A percentile compares a stretch with the other conserved stretches of the same genome.
Evolutionary conservation across 2,329 filamentous ascomycete genomes (phyloP).

Genomic region (Phialophora expanda): DNA sequence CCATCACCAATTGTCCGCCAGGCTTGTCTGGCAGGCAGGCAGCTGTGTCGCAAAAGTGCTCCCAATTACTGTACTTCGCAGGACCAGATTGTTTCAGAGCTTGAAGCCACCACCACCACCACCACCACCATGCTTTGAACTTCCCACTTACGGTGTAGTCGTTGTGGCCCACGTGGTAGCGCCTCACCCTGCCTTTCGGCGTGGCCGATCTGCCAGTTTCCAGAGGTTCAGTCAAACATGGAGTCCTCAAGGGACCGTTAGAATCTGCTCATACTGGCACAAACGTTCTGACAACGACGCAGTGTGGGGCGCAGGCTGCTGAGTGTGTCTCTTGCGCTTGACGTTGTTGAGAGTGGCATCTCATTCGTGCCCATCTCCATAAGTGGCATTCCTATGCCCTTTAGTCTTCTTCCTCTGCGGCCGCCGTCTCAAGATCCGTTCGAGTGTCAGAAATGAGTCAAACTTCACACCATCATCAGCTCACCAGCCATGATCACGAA

Average conservation of each 20-base stretch:
- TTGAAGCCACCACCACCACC: background rate
- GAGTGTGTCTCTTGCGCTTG: background rate
- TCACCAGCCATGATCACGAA: background rate
- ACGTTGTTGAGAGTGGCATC: background rate
- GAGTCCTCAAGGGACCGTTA: background rate
- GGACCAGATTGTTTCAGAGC: too few species aligned
- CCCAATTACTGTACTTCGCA: too few species aligned
- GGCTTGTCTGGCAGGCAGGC: background rate
- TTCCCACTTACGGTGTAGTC: background rate
- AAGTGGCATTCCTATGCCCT: background rate
- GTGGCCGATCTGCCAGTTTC: background rate
- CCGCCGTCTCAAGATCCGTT: background rate
- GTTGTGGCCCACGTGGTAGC: background rate
- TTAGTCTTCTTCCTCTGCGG: background rate
- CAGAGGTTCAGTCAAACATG: background rate
- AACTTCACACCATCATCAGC: background rate
- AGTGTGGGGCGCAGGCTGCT: background rate
- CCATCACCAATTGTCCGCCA: background rate
- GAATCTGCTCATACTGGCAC: background rate
- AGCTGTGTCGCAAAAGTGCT: too few species aligned
- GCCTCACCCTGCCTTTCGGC: too few species aligned
- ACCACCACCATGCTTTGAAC: background rate
- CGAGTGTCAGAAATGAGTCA: background rate
- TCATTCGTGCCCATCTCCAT: background rate
- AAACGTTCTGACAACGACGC: background rate